These are phyloP conservation scores for Gossypium herbaceum DNA, from an alignment of 345 rosid species.

Conservation along the genomic window DNA sequence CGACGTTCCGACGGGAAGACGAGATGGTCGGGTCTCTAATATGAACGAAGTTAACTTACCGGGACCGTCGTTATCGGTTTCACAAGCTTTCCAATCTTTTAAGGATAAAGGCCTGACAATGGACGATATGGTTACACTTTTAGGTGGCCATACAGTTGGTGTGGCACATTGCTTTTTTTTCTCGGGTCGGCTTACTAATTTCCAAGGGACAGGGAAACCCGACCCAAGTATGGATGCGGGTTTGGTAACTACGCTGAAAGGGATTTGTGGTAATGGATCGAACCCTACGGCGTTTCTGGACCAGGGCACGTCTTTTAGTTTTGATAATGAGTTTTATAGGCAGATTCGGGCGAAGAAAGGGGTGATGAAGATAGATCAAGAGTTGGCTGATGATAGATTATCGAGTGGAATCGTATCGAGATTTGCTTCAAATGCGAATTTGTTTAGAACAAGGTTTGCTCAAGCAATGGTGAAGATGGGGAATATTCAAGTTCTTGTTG, in stretches of 20 bases:
- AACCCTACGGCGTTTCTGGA: slow-evolving; percentile 54
- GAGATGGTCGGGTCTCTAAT: slow-evolving; percentile 39
- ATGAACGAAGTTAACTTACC: slow-evolving; percentile 51
- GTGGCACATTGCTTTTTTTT: slow-evolving; percentile 59
- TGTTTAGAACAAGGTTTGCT: slow-evolving; percentile 43
- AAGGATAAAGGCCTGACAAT: slow-evolving; percentile 37
- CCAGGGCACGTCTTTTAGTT: slow-evolving; percentile 42
- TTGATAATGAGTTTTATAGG: slow-evolving; percentile 49
- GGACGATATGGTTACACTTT: slow-evolving; percentile 61
- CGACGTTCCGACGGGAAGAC: neutral
- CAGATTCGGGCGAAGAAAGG: slow-evolving; percentile 47
- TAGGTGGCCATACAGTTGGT: slow-evolving; percentile 77
- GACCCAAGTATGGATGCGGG: slow-evolving; percentile 54
- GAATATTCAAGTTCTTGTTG: slow-evolving; percentile 42
- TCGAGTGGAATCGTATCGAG: slow-evolving; percentile 38
- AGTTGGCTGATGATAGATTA: slow-evolving; percentile 37
- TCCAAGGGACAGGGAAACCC: slow-evolving; percentile 38
- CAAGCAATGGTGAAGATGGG: slow-evolving; percentile 64
- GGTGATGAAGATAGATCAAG: slow-evolving; percentile 57
- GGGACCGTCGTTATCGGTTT: slow-evolving; percentile 43
- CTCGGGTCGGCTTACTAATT: slow-evolving; percentile 37
- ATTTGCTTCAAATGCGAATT: slow-evolving; percentile 31
- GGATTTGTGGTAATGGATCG: slow-evolving; percentile 30
- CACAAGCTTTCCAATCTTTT: slow-evolving; percentile 34
- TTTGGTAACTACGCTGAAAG: slow-evolving; percentile 36